These are phyloP conservation scores for Stemphylium vesicarium DNA, from an alignment of 2,329 filamentous ascomycete species.

Conservation along the genomic window DNA sequence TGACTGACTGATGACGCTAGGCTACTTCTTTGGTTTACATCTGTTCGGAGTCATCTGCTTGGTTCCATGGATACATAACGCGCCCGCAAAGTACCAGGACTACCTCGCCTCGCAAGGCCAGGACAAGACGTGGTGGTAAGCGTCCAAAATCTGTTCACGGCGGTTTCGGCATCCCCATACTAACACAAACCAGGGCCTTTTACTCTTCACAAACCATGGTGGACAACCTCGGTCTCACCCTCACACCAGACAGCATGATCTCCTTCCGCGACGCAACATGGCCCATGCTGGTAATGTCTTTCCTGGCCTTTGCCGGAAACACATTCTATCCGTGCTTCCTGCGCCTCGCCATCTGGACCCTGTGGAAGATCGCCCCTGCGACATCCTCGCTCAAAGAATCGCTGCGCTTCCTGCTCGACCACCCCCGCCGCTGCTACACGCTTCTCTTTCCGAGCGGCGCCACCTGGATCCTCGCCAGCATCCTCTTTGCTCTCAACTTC, in stretches of 20 bases:
- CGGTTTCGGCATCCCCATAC: conserved; percentile 62
- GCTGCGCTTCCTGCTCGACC: conserved; percentile 86
- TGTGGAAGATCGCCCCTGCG: conserved; percentile 69
- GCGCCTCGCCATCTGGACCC: conserved; percentile 88
- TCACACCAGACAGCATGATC: conserved; percentile 92
- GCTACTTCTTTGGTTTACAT: conserved; percentile 79
- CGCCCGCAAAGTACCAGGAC: conserved; percentile 51
- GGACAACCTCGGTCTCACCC: conserved; percentile 88
- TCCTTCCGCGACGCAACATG: conserved; percentile 81
- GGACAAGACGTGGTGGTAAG: conserved; percentile 59
- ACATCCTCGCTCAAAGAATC: conserved; percentile 84
- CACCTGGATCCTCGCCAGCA: conserved; percentile 94
- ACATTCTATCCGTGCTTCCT: conserved; percentile 96
- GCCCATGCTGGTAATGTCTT: conserved; percentile 77
- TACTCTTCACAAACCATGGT: conserved; percentile 89
- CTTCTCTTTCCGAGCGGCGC: conserved; percentile 87
- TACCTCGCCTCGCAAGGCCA: conserved; percentile 54
- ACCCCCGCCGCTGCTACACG: conserved; percentile 95
- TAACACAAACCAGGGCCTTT: conserved; percentile 73
- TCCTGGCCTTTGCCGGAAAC: conserved; percentile 92
- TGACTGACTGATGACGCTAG: conserved; percentile 32
- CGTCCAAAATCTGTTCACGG: conserved; percentile 6
- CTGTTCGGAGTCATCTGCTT: conserved; percentile 75
- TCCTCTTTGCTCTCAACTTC: conserved; percentile 80
- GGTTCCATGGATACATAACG: conserved; percentile 74